A percentile compares a stretch with the other conserved stretches of the same genome.
Evolutionary conservation across 75 land plant species (phyloP).

Genomic region (Selaginella moellendorffii): DNA sequence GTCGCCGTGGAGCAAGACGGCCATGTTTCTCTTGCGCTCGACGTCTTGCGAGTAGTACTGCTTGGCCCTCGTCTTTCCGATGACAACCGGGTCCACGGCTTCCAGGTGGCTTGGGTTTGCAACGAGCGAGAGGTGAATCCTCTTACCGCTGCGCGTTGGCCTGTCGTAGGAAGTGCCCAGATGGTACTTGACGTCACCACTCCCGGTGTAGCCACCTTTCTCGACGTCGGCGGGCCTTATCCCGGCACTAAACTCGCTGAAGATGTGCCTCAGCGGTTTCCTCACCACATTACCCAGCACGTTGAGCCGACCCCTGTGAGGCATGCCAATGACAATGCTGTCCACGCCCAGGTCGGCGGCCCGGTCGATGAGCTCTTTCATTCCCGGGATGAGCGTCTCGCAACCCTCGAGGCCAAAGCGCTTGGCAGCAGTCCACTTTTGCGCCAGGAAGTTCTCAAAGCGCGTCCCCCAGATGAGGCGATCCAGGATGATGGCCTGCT

Average conservation of each 20-base stretch:
- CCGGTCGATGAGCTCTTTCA: constrained; percentile 96
- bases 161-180: constrained; percentile 95
- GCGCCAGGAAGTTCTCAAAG: constrained; percentile 89
- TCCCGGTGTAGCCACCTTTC: constrained; percentile 75
- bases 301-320: constrained; percentile 90
- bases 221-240: constrained; percentile 56
- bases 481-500: constrained; percentile 71
- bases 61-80: constrained; percentile 92
- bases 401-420: constrained; percentile 94
- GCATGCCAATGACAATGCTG: constrained; percentile 88
- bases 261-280: constrained; percentile 82
- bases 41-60: constrained; percentile 77
- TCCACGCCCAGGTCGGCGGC: constrained; percentile 89
- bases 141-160: constrained; percentile 82
- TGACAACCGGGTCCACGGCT: constrained; percentile 94
- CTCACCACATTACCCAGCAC: constrained; percentile 90
- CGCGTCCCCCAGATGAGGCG: constrained; percentile 82
- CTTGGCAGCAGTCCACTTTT: constrained; percentile 90
- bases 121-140: constrained; percentile 77
- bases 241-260: constrained; percentile 84
- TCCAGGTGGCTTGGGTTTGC: constrained; percentile 98
- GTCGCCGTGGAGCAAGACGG: constrained; percentile 83
- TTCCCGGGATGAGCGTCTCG: constrained; percentile 93
- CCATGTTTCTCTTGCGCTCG: constrained; percentile 67
- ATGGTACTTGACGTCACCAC: constrained; percentile 94